Base-by-base conservation (phyloP, 2,329 filamentous ascomycete species). In the Albifimbria verrucaria region DNA sequence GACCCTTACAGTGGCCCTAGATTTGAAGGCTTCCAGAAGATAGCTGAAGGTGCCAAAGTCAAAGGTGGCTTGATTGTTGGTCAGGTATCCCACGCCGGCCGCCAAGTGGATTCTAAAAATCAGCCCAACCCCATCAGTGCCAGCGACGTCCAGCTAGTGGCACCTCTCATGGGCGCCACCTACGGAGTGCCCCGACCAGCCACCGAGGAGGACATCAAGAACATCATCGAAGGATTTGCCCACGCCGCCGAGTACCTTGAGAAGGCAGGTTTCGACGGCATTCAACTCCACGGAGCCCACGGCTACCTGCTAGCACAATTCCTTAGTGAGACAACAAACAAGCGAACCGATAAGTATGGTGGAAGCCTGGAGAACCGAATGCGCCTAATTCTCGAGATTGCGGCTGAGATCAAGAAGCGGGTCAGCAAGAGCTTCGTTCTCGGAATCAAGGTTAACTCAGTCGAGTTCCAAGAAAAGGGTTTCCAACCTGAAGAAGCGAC, bases 231-330 rank as follows among this genome's bases (percentile, higher is more conserved):
- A 24, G 76, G 77, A 20, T 87, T 83, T 59, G 80, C 79, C 0
- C 78, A 86, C 59, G 76, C 82, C 0, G 83, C 83, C 0, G 78
- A 81, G 61, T 87, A 77, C 60, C 71, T 80, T 3, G 76, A 83
- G 55, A 79, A 80, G 62, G 81, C 80, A 0, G 82, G 84, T 4
- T 87, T 73, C 36, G 69, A 77, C 50, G 74, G 76, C 9, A 67
- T 73, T 47, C 58, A 72, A 63, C 64, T 79, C 36, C 78, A 78
- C 60, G 76, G 68, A 15, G 78, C 77, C 2, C 77, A 79, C 55
- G 76, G 78, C 6, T 81, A 79, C 54, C 71, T 82, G 2, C 61
- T 81, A 3, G 68, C 73, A 2, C 76, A 79, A 55, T 82, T 81
- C 63, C 64, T 81, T 15, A 58, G 57, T 7, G 73, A 73, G 1